Base-by-base conservation (phyloP, 495 filamentous ascomycete genomes). In the Annulohypoxylon nitens region DNA sequence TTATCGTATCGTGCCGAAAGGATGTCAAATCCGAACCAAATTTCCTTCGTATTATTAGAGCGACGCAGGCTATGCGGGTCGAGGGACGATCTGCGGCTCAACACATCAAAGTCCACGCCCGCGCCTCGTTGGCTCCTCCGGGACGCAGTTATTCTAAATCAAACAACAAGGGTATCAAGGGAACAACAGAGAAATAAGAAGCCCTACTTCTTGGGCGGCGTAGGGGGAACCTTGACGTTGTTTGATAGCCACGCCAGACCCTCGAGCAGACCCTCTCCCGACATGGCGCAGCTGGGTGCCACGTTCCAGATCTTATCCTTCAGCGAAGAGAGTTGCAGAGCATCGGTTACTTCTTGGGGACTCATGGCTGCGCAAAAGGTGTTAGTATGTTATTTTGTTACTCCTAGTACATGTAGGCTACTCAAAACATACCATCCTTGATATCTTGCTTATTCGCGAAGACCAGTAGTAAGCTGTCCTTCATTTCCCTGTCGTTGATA, bases 361-460 rank as follows among this genome's bases (percentile, higher is more conserved):
- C 87, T 91, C 91, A 97, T 89, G 51, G 94, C 95, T 97, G 79
- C 63, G 20, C 20, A 23, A 33, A 41, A 23, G 3, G 11, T 62
- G 33, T 70, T 62, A 73, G 73, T 9, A 50, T 41, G 30, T 4
- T 39, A 12, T 41, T 18, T 2, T 41, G n/a, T 37, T 59, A 11
- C 8, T 12, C 33, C 23, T 10, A 5, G 55, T 25, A 30, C 30
- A 62, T 33, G 20, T 61, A 37, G 47, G 11, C 36, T 34, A 37
- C 39, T 45, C 16, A 16, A 11, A 23, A 85, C 90, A 58, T 86
- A 98, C 95, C 93, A 75, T 92, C 93, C 41, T 80, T 81, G 60
- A 98, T 99, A 97, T 99, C 96, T 88, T 99, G 96, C 88, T 99
- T 99, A 92, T 99, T 99, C 87, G 96, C 96, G 79, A 99, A 99